phyloP scores from a whole-genome alignment of 169 alveolate species.

The Plasmodium gonderi region DNA sequence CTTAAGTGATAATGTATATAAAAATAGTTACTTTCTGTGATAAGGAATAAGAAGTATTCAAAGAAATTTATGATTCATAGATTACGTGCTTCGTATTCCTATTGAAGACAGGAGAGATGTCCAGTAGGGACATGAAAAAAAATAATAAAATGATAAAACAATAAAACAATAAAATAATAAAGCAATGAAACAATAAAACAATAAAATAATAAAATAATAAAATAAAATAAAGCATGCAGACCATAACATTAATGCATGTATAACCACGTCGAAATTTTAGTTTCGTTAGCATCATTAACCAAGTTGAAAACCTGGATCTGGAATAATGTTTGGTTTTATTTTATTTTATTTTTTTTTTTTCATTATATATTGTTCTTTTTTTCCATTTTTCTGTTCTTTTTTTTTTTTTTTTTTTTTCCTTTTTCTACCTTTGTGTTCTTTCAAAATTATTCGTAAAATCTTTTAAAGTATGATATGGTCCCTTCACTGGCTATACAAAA shows the following conservation, averaged over 20 bases:
- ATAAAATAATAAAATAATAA: no score
- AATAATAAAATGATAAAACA: no score
- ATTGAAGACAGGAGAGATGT: background rate
- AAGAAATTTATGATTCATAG: background rate
- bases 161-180: no score
- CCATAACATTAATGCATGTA: background rate
- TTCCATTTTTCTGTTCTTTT: background rate
- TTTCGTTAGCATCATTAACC: background rate
- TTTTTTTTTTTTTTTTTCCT: conserved; percentile 15
- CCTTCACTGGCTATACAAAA: conserved; percentile 9
- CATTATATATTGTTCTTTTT: background rate
- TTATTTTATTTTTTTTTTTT: background rate
- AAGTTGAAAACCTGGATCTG: background rate
- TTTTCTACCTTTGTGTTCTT: background rate
- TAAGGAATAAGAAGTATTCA: background rate
- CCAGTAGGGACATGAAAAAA: background rate
- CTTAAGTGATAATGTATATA: conserved; percentile 21
- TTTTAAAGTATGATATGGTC: conserved; percentile 34
- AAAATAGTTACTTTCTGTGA: conserved; percentile 48
- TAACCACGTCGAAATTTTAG: background rate
- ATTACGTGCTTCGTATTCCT: background rate
- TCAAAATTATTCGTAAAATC: conserved; percentile 22
- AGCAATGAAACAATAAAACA: no score
- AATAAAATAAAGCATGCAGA: background rate
- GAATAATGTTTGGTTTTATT: background rate